Conservation (phyloP, 768 basidiomycete genomes). For the Lactarius akahatsu region DNA sequence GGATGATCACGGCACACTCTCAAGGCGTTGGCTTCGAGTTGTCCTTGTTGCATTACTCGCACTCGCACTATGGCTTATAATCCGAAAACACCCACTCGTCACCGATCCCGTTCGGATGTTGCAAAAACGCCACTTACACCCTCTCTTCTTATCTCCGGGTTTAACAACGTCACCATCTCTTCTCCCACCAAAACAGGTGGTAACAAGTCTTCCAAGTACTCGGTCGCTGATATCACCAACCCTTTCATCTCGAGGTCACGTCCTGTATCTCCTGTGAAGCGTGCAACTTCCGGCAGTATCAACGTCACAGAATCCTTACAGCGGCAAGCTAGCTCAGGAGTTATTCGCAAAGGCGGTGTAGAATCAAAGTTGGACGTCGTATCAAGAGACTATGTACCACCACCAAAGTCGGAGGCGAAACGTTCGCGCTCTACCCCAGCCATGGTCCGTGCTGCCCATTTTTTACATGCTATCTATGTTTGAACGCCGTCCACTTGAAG, state of each 20-base stretch:
- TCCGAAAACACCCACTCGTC: slow-evolving; percentile 50
- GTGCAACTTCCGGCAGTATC: slow-evolving; percentile 48
- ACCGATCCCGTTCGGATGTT: slow-evolving; percentile 47
- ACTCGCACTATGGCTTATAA: slow-evolving; percentile 33
- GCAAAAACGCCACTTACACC: slow-evolving; percentile 51
- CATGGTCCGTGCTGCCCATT: slow-evolving; percentile 34
- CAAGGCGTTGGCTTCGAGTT: background rate
- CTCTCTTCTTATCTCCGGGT: slow-evolving; percentile 41
- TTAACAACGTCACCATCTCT: slow-evolving; percentile 40
- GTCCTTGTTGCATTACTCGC: background rate
- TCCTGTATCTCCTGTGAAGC: slow-evolving; percentile 65
- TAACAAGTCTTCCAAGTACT: slow-evolving; percentile 32
- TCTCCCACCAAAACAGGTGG: slow-evolving; percentile 36
- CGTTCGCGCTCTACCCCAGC: slow-evolving; percentile 75
- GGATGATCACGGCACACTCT: background rate
- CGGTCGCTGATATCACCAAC: slow-evolving; percentile 53
- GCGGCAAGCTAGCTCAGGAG: slow-evolving; percentile 62
- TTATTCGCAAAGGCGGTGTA: slow-evolving; percentile 74
- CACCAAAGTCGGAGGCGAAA: slow-evolving; percentile 57
- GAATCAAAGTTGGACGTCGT: slow-evolving; percentile 78
- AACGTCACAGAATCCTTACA: slow-evolving; percentile 54
- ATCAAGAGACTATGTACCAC: slow-evolving; percentile 74
- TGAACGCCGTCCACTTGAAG: slow-evolving; percentile 30
- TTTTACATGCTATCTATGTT: background rate
- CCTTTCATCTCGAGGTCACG: slow-evolving; percentile 61